Conservation (phyloP, 202 grass and related monocot species). For the Musa balbisiana region DNA sequence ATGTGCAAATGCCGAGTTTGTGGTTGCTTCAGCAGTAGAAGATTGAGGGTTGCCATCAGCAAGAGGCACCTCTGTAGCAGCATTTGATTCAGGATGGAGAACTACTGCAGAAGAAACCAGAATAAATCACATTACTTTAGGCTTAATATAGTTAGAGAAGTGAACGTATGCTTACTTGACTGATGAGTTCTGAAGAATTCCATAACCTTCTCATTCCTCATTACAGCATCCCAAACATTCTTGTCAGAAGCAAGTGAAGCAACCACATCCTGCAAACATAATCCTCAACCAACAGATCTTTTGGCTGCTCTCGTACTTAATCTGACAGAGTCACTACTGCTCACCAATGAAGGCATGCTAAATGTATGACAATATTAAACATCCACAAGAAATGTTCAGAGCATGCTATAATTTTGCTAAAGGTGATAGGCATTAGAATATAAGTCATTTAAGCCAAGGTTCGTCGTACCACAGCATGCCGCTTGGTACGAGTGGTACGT, state of each 20-base stretch:
- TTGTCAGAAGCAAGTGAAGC: conserved; percentile 12
- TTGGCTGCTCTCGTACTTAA: too few species aligned
- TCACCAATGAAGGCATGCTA: too few species aligned
- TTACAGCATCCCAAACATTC: conserved; percentile 19
- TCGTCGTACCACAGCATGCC: too few species aligned
- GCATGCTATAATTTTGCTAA: too few species aligned
- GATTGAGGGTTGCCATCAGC: conserved; percentile 16
- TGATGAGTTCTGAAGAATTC: conserved; percentile 54
- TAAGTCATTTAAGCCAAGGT: too few species aligned
- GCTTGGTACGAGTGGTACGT: too few species aligned
- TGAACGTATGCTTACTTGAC: conserved; percentile 30
- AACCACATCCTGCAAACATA: conserved; percentile 6
- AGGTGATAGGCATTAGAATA: too few species aligned
- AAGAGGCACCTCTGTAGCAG: not conserved
- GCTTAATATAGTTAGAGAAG: not conserved
- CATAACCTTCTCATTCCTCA: not conserved
- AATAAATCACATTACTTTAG: not conserved
- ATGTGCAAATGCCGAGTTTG: conserved; percentile 30
- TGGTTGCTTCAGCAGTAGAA: conserved; percentile 4
- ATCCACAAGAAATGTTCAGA: too few species aligned
- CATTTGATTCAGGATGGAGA: not conserved
- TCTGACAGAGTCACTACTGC: too few species aligned
- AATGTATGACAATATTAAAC: too few species aligned
- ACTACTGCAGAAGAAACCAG: not conserved
- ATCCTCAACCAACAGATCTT: not conserved